Base-by-base conservation (phyloP, 202 grass and related monocot genomes). In the Zoysia matrella region DNA sequence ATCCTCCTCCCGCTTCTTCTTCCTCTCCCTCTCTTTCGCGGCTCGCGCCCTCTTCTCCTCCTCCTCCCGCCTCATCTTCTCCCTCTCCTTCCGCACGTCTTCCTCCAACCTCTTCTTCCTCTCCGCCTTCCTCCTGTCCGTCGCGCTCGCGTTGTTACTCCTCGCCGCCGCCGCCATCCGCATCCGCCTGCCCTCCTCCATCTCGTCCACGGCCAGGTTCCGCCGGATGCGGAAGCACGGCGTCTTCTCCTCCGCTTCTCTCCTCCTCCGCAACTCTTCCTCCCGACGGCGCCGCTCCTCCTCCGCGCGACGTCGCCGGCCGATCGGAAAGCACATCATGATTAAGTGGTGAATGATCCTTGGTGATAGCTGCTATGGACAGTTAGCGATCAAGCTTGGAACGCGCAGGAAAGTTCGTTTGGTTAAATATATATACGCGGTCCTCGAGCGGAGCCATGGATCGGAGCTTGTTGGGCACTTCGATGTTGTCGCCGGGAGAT, bases 181-280 rank as follows among this genome's bases (percentile, higher is more conserved):
- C 6, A 65, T 85, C 54, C 71, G 69, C 53, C 47, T 85, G 4
- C 86, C 52, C 16, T 83, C 78, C 15, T 91, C 73, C 67, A 65
- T 79, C 64, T 83, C 80, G 53, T 88, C 48, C 12, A 62, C 47
- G 0, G 75, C 39, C 30, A 83, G 14, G 74, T 79, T 88, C 74
- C 74, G 79, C 14, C 53, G 65, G 16, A 88, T 11, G 0, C 80
- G 80, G 18, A 74, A 79, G 13, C 80, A 88, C 0, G 40, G 4
- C 2, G 3, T 68, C 67, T 83, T 73, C 60, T 67, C 67, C 15
- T 73, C 68, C 2, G 61, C 73, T 1, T 76, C 48, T 7, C 61
- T 73, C 43, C 54, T 73, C 3, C 80, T 66, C 68, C 11, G 80
- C 52, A 86, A 6, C 52, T 72, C 54, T 55, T 83, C 73, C 16